Evolutionary conservation across 352 stramenopile species (phyloP).

Genomic region (Hyaloperonospora brassicae): DNA sequence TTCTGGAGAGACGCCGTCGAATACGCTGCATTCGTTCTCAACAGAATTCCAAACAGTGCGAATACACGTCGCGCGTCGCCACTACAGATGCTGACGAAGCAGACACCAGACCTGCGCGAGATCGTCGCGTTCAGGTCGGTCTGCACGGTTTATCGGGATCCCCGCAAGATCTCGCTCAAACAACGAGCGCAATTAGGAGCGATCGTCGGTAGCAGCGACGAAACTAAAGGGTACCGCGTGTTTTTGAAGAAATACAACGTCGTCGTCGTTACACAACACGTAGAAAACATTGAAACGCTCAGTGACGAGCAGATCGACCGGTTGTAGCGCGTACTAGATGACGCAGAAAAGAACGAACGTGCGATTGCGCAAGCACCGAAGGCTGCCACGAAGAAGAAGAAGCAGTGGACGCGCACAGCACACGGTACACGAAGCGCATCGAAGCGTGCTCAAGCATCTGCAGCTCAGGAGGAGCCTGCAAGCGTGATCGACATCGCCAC

Average conservation of each 20-base stretch:
- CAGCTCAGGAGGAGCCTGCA: neutral
- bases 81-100: too few species aligned
- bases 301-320: too few species aligned
- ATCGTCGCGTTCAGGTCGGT: constrained; percentile 10
- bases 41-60: constrained; percentile 10
- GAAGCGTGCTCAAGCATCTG: too few species aligned
- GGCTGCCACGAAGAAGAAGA: neutral
- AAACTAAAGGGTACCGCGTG: constrained; percentile 12
- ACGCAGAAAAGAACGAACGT: too few species aligned
- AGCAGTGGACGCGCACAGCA: neutral
- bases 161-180: constrained; percentile 7
- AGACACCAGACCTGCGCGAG: neutral
- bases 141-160: constrained; percentile 12
- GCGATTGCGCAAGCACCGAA: neutral
- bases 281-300: neutral
- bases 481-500: neutral
- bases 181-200: constrained; percentile 1
- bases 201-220: constrained; percentile 12
- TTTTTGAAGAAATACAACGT: neutral
- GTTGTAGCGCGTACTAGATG: too few species aligned
- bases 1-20: constrained; percentile 24
- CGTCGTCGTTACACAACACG: neutral
- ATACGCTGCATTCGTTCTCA: constrained; percentile 23
- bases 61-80: constrained; percentile 8
- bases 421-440: constrained; percentile 1